phyloP scores from a whole-genome alignment of 2,329 filamentous ascomycete species.

The Davidsoniella eucalypti region DNA sequence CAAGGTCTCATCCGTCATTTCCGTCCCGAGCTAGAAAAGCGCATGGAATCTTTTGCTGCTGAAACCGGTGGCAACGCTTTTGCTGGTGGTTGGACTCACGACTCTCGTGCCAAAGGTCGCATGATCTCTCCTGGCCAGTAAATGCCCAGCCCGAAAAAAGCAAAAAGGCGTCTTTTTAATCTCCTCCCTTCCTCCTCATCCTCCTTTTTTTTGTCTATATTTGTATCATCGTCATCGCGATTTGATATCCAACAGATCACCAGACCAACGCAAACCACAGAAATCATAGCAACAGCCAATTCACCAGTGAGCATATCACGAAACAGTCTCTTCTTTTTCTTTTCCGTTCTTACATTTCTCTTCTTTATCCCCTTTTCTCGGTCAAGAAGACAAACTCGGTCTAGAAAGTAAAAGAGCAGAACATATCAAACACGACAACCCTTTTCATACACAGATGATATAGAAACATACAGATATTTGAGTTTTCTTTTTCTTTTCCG shows the following conservation, averaged over 20 bases:
- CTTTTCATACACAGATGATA: too few species aligned
- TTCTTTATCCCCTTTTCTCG: too few species aligned
- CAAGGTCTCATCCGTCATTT: slow-evolving; percentile 98
- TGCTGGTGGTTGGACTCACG: slow-evolving; percentile 75
- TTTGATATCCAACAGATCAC: neutral
- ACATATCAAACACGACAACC: too few species aligned
- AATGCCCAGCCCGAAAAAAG: slow-evolving; percentile 15
- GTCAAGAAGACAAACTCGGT: too few species aligned
- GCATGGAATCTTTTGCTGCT: slow-evolving; percentile 66
- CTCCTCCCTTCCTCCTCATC: too few species aligned
- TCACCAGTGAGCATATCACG: too few species aligned
- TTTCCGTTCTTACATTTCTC: too few species aligned
- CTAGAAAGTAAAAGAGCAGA: too few species aligned
- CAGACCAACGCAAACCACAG: too few species aligned
- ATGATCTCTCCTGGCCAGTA: slow-evolving; percentile 84
- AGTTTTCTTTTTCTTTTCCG: too few species aligned
- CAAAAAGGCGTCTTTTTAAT: neutral
- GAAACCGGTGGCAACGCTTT: slow-evolving; percentile 57
- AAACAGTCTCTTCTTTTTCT: neutral
- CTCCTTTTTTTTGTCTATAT: neutral
- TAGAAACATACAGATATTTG: too few species aligned
- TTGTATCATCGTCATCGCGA: neutral
- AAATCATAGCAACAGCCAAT: too few species aligned
- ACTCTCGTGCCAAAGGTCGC: slow-evolving; percentile 60
- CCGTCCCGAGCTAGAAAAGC: slow-evolving; percentile 82